Conservation (phyloP, 345 rosid species). For the Hibiscus tridactylites region DNA sequence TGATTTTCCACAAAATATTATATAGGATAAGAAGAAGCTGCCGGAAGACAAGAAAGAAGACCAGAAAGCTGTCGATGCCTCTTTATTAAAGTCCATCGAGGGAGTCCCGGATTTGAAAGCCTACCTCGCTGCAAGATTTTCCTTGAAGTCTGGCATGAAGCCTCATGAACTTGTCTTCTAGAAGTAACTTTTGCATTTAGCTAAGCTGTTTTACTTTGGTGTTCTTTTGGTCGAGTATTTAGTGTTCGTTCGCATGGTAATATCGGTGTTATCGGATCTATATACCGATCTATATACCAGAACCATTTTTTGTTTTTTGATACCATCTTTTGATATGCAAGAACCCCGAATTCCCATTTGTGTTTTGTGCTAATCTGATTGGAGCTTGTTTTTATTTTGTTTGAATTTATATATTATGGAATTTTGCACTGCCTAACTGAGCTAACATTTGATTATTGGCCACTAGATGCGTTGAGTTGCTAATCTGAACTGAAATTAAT, state of each 20-base stretch:
- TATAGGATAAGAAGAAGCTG: conserved; percentile 55
- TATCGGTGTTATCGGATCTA: not conserved
- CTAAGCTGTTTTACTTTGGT: not conserved
- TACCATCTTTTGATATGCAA: not conserved
- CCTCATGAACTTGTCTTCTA: conserved; percentile 78
- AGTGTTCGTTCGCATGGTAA: not conserved
- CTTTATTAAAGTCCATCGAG: conserved; percentile 58
- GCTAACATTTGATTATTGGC: not conserved
- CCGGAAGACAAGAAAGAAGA: conserved; percentile 83
- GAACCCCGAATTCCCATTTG: not conserved
- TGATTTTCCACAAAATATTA: not conserved
- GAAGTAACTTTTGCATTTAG: conserved; percentile 5
- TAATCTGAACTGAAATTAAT: not conserved
- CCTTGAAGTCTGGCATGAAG: conserved; percentile 74
- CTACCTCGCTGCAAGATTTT: conserved; percentile 72
- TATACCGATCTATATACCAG: not conserved
- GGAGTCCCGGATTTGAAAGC: conserved; percentile 59
- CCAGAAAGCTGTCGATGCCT: conserved; percentile 61
- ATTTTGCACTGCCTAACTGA: not conserved
- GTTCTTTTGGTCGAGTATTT: not conserved
- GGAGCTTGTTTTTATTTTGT: not conserved
- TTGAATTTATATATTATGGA: no score
- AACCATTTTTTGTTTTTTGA: not conserved
- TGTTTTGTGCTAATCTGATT: not conserved
- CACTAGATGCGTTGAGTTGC: not conserved